phyloP scores from a whole-genome alignment of 345 rosid genomes.

The Stellera chamaejasme region DNA sequence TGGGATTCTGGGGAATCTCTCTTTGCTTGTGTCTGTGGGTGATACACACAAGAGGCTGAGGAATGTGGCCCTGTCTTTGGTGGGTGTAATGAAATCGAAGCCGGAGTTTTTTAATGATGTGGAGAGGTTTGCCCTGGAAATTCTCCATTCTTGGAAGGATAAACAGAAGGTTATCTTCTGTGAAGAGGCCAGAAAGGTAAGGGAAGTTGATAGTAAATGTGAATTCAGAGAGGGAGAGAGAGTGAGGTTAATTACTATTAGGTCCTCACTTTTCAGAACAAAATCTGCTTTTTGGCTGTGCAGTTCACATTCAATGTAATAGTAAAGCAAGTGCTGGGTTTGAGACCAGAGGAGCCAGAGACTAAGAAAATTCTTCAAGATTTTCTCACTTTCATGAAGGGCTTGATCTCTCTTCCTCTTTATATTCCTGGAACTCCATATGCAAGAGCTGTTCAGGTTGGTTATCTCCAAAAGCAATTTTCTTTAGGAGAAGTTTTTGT shows the following conservation, averaged over 20 bases:
- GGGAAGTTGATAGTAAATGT: not conserved
- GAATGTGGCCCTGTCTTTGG: conserved; percentile 30
- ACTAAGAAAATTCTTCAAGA: conserved; percentile 37
- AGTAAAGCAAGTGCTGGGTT: conserved; percentile 49
- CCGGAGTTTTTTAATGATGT: conserved; percentile 38
- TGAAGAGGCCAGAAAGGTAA: conserved; percentile 43
- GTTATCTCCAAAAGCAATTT: not conserved
- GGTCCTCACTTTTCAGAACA: not conserved
- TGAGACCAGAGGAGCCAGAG: conserved; percentile 35
- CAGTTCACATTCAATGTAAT: conserved; percentile 64
- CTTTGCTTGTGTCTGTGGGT: conserved; percentile 59
- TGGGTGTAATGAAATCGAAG: conserved; percentile 34
- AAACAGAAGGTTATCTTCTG: conserved; percentile 31
- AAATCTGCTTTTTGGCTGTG: conserved; percentile 1
- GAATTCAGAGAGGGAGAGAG: too few relatives aligned
- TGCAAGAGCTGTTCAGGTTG: conserved; percentile 50
- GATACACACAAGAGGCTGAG: conserved; percentile 43
- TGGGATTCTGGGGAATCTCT: conserved; percentile 46
- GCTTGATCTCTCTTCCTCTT: conserved; percentile 46
- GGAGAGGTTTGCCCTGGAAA: conserved; percentile 24
- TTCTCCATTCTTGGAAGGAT: conserved; percentile 34
- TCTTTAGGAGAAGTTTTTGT: too few relatives aligned
- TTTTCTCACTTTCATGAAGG: conserved; percentile 47
- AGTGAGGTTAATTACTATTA: not conserved
- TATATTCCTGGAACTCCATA: conserved; percentile 55